Conservation (phyloP, 1,284 basidiomycete species). For the Polyporus tsugae region DNA sequence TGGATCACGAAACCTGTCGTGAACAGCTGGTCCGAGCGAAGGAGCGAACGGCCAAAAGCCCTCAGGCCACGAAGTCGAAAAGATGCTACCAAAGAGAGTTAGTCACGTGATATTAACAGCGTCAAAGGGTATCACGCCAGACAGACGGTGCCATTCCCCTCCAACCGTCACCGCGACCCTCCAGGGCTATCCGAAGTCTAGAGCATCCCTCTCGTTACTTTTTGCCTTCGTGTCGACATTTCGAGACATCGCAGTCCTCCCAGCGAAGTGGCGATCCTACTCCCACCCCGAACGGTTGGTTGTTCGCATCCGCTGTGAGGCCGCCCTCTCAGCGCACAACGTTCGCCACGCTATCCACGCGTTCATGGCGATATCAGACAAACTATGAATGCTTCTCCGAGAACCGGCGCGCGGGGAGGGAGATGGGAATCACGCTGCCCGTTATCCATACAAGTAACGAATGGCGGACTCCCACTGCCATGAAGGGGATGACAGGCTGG, state of each 20-base stretch:
- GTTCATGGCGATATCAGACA: background rate
- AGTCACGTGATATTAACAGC: conserved; percentile 32
- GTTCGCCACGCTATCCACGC: background rate
- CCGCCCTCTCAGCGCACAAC: background rate
- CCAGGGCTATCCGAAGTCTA: background rate
- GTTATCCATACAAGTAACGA: background rate
- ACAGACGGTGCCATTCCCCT: background rate
- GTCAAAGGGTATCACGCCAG: conserved; percentile 18
- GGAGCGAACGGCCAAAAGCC: conserved; percentile 48
- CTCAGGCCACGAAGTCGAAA: conserved; percentile 35
- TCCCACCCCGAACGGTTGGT: background rate
- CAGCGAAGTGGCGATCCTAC: conserved; percentile 1
- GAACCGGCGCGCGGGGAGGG: background rate
- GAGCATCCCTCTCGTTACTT: background rate
- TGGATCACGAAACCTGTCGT: conserved; percentile 33
- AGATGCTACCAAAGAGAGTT: conserved; percentile 10
- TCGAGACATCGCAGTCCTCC: background rate
- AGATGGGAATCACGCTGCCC: conserved; percentile 8
- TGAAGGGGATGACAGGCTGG: background rate
- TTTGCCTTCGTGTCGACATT: background rate
- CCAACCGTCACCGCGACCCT: conserved; percentile 1
- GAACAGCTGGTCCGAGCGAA: conserved; percentile 22
- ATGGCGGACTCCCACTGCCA: conserved; percentile 1
- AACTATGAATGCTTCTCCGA: background rate
- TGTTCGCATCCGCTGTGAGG: background rate